Evolutionary conservation across 805 yeast species (phyloP).

Genomic region (Allodekkera sacchari): DNA sequence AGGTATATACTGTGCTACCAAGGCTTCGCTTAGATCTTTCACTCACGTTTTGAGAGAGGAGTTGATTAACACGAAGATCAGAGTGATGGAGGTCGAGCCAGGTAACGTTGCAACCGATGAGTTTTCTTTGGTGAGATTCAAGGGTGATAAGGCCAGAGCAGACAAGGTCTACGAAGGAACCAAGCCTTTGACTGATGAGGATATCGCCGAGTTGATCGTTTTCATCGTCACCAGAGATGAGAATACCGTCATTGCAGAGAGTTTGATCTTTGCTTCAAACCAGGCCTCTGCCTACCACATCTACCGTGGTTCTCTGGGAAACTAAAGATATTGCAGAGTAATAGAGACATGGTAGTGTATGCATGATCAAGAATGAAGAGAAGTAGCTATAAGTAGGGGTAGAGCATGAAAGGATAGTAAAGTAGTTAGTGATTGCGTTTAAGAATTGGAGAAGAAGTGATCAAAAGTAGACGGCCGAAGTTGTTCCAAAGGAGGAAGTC

Average conservation of each 20-base stretch:
- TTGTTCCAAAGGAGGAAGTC: no score
- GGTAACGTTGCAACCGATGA: slow-evolving; percentile 73
- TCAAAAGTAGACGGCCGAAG: no score
- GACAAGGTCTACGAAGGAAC: slow-evolving; percentile 58
- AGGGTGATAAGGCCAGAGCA: slow-evolving; percentile 55
- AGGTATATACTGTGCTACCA: slow-evolving; percentile 68
- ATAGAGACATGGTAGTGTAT: neutral
- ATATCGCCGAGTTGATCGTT: slow-evolving; percentile 67
- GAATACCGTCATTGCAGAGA: slow-evolving; percentile 72
- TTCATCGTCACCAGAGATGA: slow-evolving; percentile 59
- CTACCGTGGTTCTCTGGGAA: slow-evolving; percentile 27
- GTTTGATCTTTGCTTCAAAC: slow-evolving; percentile 74
- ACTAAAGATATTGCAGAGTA: slow-evolving; percentile 1
- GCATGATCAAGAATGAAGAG: no score
- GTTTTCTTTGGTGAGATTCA: slow-evolving; percentile 55
- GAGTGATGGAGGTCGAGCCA: slow-evolving; percentile 70
- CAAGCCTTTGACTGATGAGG: slow-evolving; percentile 64
- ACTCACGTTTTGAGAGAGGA: slow-evolving; percentile 58
- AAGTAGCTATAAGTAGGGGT: no score
- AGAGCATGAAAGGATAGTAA: no score
- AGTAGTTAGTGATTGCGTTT: no score
- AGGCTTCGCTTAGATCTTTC: slow-evolving; percentile 65
- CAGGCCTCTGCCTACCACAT: slow-evolving; percentile 75
- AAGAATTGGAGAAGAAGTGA: no score
- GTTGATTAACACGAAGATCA: slow-evolving; percentile 42